phyloP scores from a whole-genome alignment of 352 stramenopile genomes.

The Thraustochytrium striatum region DNA sequence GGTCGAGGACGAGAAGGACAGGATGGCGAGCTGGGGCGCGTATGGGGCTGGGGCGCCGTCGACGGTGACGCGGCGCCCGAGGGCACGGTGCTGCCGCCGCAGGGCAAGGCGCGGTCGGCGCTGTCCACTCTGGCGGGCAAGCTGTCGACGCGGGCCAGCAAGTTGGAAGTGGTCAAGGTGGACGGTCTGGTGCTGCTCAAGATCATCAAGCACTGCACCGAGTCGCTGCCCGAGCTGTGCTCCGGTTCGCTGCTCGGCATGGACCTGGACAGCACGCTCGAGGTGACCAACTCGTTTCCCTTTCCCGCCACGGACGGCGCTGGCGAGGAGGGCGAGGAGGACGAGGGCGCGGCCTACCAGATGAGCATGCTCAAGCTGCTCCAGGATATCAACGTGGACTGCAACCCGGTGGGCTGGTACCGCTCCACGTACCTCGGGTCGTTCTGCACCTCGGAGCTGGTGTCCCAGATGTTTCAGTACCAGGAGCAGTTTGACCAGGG shows the following conservation, averaged over 20 bases:
- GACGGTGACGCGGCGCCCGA: too few species aligned
- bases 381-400: slow-evolving; percentile 87
- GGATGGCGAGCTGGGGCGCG: too few species aligned
- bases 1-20: too few species aligned
- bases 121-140: not conserved
- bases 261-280: slow-evolving; percentile 78
- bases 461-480: slow-evolving; percentile 93
- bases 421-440: slow-evolving; percentile 92
- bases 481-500: slow-evolving; percentile 93
- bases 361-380: slow-evolving; percentile 49
- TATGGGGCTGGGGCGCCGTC: too few species aligned
- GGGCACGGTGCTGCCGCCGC: too few species aligned
- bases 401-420: slow-evolving; percentile 99
- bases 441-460: slow-evolving; percentile 86
- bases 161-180: slow-evolving; percentile 44
- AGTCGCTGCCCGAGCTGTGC: slow-evolving; percentile 85
- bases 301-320: slow-evolving; percentile 69
- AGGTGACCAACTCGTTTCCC: slow-evolving; percentile 96
- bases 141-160: not conserved
- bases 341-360: slow-evolving; percentile 58
- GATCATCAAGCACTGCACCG: slow-evolving; percentile 97
- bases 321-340: slow-evolving; percentile 67
- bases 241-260: slow-evolving; percentile 92
- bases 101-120: not conserved
- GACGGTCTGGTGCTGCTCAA: slow-evolving; percentile 66